Conservation (phyloP, 2,329 filamentous ascomycete genomes). For the Phyllosticta citriasiana region DNA sequence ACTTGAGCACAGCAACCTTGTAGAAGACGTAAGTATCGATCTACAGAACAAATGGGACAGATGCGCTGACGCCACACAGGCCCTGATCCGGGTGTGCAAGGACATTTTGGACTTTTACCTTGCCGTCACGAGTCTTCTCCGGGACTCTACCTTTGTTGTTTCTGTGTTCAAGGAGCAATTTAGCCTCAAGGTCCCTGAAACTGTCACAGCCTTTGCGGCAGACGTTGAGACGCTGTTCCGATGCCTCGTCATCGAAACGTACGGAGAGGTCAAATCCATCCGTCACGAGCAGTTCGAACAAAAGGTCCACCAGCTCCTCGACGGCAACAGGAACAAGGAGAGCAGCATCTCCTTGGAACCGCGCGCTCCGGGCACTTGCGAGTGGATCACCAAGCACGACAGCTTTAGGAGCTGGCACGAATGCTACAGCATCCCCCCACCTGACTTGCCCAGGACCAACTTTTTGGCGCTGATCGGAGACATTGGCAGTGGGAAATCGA, state of each 20-base stretch:
- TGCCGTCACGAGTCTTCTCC: background rate
- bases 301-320: background rate
- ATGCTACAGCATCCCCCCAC: background rate
- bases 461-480: conserved; percentile 1
- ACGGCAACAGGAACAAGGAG: background rate
- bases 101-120: background rate
- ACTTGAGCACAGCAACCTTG: background rate
- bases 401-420: background rate
- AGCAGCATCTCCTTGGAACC: background rate
- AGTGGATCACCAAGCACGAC: background rate
- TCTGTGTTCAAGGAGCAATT: background rate
- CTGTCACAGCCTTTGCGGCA: background rate
- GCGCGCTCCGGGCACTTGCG: background rate
- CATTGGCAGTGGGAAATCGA: conserved; percentile 1
- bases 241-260: background rate
- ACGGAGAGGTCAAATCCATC: background rate
- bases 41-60: background rate
- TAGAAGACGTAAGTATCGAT: background rate
- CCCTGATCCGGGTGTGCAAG: background rate
- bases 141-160: background rate
- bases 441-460: background rate
- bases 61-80: background rate
- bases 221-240: background rate
- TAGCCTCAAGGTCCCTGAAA: background rate
- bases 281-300: background rate